Percentiles rank a stretch among this genome's conserved stretches.
Evolutionary conservation across 1,139 yeast species (phyloP).

Genomic region (Debaryomyces coudertii): DNA sequence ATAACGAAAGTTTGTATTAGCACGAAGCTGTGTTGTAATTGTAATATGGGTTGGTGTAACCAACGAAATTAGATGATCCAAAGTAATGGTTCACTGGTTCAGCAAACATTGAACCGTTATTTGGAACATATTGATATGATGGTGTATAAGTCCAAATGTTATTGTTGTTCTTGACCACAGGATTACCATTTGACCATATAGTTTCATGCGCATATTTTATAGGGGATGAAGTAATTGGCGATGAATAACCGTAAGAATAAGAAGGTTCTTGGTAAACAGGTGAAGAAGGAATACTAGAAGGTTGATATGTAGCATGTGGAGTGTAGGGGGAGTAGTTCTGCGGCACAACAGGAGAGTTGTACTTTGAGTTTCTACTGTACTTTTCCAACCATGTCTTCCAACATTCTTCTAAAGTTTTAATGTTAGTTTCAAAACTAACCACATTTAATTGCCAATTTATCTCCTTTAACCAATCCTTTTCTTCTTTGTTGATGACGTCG

Average conservation of each 20-base stretch:
- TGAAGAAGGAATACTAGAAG: slow-evolving; percentile 27
- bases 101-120: slow-evolving; percentile 8
- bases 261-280: slow-evolving; percentile 23
- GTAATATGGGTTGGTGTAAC: slow-evolving; percentile 46
- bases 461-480: slow-evolving; percentile 70
- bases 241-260: slow-evolving; percentile 17
- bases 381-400: slow-evolving; percentile 52
- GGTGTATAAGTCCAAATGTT: slow-evolving; percentile 31
- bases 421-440: slow-evolving; percentile 44
- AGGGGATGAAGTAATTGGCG: slow-evolving; percentile 30
- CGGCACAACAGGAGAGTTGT: slow-evolving; percentile 9
- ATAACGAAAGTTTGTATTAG: slow-evolving; percentile 15
- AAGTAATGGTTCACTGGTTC: slow-evolving; percentile 21
- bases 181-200: slow-evolving; percentile 24
- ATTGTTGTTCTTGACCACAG: slow-evolving; percentile 3
- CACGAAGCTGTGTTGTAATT: slow-evolving; percentile 39
- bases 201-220: slow-evolving; percentile 26
- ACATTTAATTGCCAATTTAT: slow-evolving; percentile 53
- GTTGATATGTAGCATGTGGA: slow-evolving; percentile 9
- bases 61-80: slow-evolving; percentile 30
- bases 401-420: slow-evolving; percentile 48
- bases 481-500: slow-evolving; percentile 61
- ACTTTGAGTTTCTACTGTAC: slow-evolving; percentile 19
- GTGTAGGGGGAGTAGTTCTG: slow-evolving; percentile 10
- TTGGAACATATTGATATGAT: slow-evolving; percentile 21